Percentiles rank a stretch among this genome's conserved stretches.
These are phyloP conservation scores for Cytospora chrysosperma DNA, from an alignment of 2,329 filamentous ascomycete genomes.

Conservation along the genomic window DNA sequence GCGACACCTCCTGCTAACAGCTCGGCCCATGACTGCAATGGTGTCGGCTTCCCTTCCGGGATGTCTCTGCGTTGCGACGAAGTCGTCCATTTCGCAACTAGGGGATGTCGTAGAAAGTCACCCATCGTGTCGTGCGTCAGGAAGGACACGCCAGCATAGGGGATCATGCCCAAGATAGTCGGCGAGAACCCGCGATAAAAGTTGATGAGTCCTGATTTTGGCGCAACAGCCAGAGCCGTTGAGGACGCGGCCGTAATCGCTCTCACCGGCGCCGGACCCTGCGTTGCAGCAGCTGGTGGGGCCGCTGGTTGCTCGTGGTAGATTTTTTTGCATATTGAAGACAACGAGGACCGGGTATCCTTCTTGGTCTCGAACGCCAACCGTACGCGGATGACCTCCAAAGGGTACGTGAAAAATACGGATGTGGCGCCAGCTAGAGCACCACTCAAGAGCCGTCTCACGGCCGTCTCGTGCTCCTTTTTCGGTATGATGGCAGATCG, in stretches of 20 bases:
- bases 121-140: constrained; percentile 89
- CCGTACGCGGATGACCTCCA: constrained; percentile 90
- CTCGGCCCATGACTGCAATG: constrained; percentile 83
- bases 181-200: constrained; percentile 95
- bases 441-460: constrained; percentile 72
- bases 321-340: constrained; percentile 80
- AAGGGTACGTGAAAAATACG: constrained; percentile 93
- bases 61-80: constrained; percentile 59
- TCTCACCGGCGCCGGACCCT: constrained; percentile 38
- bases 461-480: constrained; percentile 73
- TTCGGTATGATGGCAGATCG: constrained; percentile 72
- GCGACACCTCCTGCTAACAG: constrained; percentile 81
- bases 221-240: constrained; percentile 52
- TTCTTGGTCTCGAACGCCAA: constrained; percentile 90
- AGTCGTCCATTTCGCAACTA: constrained; percentile 71
- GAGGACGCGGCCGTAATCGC: constrained; percentile 43
- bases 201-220: constrained; percentile 72
- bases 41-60: constrained; percentile 62
- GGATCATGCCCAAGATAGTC: constrained; percentile 90
- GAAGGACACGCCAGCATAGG: constrained; percentile 94
- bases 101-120: constrained; percentile 73
- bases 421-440: constrained; percentile 80
- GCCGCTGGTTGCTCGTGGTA: constrained; percentile 69
- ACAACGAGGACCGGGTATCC: constrained; percentile 66
- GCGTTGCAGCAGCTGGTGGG: constrained; percentile 36